Evolutionary conservation across 2,329 filamentous ascomycete genomes (phyloP), one percentile per base, ranked within the genome.

Genomic region (Myriosclerotinia scirpicola): DNA sequence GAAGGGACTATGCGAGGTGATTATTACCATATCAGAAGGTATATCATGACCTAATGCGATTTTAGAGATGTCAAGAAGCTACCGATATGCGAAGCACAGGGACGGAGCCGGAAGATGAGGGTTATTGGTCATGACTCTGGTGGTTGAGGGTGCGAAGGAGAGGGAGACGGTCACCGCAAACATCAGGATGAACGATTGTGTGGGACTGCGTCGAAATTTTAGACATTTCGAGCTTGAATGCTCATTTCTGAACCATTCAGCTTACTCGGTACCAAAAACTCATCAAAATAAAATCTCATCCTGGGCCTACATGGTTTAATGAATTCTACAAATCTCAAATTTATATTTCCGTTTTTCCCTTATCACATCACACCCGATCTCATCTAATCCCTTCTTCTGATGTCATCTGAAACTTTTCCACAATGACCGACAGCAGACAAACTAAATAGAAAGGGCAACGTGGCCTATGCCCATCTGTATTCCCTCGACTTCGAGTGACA

Each of bases 21-120:
- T 58, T 36, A 20, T 15, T 38, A 36, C 26, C 38, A 3, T 14
- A 40, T 38, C 3, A 6, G 17, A 2, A 15, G 36, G 42, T 26
- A n/a, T 22, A 8, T 1, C 17, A 48, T 48, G 40, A 68, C 44
- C 65, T 67, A 64, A 68, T 52, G 22, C 6, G n/a, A 15, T 38
- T 17, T 8, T 36, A 73, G 73, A 53, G 65, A 54, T 74, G 72
- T 54, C 65, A 68, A 46, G 38, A 62, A 66, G 68, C 67, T 59
- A 65, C 63, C 17, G 66, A 68, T 30, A 30, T 40, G 20, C 69
- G 61, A 56, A 54, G 55, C 55, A 44, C 46, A 48, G 22, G 56
- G 40, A 48, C 54, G 14, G 63, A 68, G 12, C 54, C 52, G 12
- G 69, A 71, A 54, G 71, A 73, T 56, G 71, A 72, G 56, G 68